phyloP scores from a whole-genome alignment of 225 moss, liverwort and hornwort genomes.

The Lunularia cruciata region DNA sequence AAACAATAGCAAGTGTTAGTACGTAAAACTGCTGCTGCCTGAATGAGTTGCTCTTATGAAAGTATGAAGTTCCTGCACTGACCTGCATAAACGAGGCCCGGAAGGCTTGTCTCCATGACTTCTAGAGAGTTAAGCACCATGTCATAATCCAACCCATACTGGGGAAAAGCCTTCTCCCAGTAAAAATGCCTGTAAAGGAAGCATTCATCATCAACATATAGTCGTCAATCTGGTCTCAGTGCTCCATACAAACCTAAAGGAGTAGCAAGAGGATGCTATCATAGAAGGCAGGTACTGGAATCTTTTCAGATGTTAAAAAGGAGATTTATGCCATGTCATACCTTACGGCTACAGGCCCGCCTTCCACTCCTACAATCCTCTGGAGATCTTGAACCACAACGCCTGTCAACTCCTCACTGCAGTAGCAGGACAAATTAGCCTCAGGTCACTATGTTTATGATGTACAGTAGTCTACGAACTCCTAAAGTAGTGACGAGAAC shows the following conservation, averaged over 20 bases:
- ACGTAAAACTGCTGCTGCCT: not conserved
- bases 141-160: conserved; percentile 62
- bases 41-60: not conserved
- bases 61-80: not conserved
- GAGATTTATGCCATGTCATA: conserved; percentile 23
- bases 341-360: conserved; percentile 70
- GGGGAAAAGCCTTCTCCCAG: conserved; percentile 88
- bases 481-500: too few species aligned
- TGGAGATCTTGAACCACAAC: conserved; percentile 65
- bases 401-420: conserved; percentile 72
- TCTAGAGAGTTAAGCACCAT: conserved; percentile 55
- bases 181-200: conserved; percentile 55
- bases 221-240: too few species aligned
- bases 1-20: not conserved
- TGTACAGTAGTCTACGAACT: too few species aligned
- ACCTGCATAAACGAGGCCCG: conserved; percentile 80
- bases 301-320: too few species aligned
- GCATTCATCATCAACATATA: not conserved
- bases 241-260: too few species aligned
- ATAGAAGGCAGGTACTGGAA: too few species aligned
- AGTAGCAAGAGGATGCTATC: too few species aligned
- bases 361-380: conserved; percentile 67
- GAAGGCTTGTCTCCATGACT: conserved; percentile 63
- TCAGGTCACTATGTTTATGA: too few species aligned
- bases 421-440: conserved; percentile 15